Base-by-base conservation (phyloP, 108 stramenopile species). In the Mayamaea pseudoterrestris region DNA sequence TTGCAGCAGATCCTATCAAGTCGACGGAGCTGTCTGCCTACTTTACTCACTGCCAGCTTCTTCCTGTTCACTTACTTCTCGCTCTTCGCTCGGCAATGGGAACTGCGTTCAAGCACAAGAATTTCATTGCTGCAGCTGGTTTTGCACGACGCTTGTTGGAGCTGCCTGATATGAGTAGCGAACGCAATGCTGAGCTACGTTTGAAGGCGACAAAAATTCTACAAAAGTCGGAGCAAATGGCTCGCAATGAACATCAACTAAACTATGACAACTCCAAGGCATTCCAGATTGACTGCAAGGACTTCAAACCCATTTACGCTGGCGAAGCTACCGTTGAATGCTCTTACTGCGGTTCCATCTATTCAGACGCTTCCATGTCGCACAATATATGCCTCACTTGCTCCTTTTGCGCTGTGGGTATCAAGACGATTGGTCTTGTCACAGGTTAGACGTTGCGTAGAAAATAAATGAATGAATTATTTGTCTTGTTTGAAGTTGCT, bases 21-120 rank as follows among this genome's bases (percentile, higher is more conserved):
- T 65, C 76, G 22, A 92, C 94, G 6, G 98, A 99, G 61, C 88
- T 99, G 13, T 82, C 95, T 22, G 98, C 98, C 5, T 98, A 97
- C 78, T 94, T 99, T 57, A 99, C 98, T n/a, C 96, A 96, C 72
- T 98, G 96, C 71, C 93, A 97, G 54, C 73, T 99, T 47, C 93
- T 95, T 55, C 95, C 98, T 14, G 79, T 83, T 14, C 98, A 99
- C 65, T 59, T 95, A 55, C 65, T 98, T 12, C 74, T 99, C 34
- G 93, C 93, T 5, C 83, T 99, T 11, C 83, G 96, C 47, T 75
- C 93, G 66, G 98, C 98, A 44, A 99, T 99, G 98, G 90, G 90
- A 30, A 72, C 87, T 27, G 93, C 96, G 24, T 99, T 97, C 75
- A 99, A 99, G 75, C 72, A 90, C 70, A 95, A 96, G 67, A 93